phyloP scores from a whole-genome alignment of 108 stramenopile species.

The Parmales sp. region DNA sequence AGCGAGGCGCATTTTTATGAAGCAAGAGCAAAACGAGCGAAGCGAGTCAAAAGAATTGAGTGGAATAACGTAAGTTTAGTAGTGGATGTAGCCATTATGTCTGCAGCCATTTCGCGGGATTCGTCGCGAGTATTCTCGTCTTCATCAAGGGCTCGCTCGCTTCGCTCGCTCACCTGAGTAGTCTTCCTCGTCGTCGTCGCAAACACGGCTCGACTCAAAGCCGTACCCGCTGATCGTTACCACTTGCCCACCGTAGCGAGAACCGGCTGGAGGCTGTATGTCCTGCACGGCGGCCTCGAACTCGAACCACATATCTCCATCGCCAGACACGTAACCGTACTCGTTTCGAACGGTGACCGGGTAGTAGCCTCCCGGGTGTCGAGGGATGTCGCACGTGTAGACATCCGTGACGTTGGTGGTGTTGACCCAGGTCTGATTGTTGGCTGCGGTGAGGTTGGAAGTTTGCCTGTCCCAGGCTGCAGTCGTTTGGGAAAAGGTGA shows the following conservation, averaged over 20 bases:
- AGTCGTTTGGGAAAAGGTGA: background rate
- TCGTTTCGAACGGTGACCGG: background rate
- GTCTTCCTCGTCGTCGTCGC: background rate
- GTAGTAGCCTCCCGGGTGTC: background rate
- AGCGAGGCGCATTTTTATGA: too few species aligned
- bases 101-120: too few species aligned
- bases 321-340: background rate
- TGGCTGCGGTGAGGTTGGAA: background rate
- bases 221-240: conserved; percentile 4
- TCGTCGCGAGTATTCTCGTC: too few species aligned
- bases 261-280: background rate
- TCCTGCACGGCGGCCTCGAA: background rate
- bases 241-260: background rate
- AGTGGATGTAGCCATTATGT: too few species aligned
- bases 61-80: too few species aligned
- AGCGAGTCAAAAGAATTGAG: too few species aligned
- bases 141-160: too few species aligned
- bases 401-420: background rate
- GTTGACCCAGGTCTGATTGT: background rate
- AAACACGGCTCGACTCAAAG: background rate
- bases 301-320: background rate
- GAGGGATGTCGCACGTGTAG: background rate
- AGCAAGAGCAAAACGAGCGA: too few species aligned
- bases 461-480: background rate
- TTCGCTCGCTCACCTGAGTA: too few species aligned